phyloP scores from a whole-genome alignment of 2,329 filamentous ascomycete genomes.

The Colletotrichum sp. region DNA sequence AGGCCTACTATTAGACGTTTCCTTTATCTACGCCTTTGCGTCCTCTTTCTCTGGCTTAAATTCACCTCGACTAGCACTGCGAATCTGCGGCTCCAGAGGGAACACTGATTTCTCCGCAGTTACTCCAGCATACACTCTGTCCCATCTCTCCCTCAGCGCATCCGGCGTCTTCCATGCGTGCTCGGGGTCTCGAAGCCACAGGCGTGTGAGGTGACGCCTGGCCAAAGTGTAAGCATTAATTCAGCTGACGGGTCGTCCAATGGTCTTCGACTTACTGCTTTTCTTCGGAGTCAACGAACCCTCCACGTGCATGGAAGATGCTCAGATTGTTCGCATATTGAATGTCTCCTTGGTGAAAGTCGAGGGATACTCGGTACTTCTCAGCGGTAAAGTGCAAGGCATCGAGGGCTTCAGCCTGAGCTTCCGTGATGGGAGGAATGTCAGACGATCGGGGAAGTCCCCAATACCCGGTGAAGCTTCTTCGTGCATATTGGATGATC shows the following conservation, averaged over 20 bases:
- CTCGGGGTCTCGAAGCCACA: slow-evolving; percentile 56
- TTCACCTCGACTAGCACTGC: slow-evolving; percentile 25
- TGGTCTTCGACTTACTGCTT: slow-evolving; percentile 45
- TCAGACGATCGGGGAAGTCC: slow-evolving; percentile 54
- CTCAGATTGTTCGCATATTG: slow-evolving; percentile 61
- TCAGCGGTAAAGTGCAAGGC: slow-evolving; percentile 55
- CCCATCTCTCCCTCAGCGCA: slow-evolving; percentile 52
- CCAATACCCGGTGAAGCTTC: slow-evolving; percentile 63
- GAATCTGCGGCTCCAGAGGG: slow-evolving; percentile 54
- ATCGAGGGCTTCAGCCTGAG: slow-evolving; percentile 58
- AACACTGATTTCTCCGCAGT: slow-evolving; percentile 58
- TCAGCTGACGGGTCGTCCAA: background rate
- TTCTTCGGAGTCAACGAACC: slow-evolving; percentile 48
- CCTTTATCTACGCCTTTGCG: background rate
- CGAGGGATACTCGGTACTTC: slow-evolving; percentile 46
- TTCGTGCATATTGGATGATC: slow-evolving; percentile 64
- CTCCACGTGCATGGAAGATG: slow-evolving; percentile 57
- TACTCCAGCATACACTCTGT: slow-evolving; percentile 57
- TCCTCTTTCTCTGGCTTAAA: background rate
- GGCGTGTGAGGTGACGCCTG: slow-evolving; percentile 51
- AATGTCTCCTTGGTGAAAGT: slow-evolving; percentile 57
- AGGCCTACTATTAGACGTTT: background rate
- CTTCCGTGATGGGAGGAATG: slow-evolving; percentile 62
- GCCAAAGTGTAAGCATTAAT: slow-evolving; percentile 22
- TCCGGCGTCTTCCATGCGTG: slow-evolving; percentile 53